Evolutionary conservation across 257 asterid genomes (phyloP).

Genomic region (Nicotiana paniculata): DNA sequence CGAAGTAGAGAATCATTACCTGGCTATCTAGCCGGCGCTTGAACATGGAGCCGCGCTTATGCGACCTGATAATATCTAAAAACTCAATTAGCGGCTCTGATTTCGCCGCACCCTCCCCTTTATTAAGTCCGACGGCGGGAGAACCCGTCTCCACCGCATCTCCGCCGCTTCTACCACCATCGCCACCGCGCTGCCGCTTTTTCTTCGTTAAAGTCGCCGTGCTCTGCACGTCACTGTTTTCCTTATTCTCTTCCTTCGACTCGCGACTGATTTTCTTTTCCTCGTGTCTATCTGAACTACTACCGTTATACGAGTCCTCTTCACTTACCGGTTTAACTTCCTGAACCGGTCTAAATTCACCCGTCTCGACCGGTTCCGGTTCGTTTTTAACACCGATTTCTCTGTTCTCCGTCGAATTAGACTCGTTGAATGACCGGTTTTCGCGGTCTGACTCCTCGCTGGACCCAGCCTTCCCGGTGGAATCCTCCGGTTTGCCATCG

Average conservation of each 20-base stretch:
- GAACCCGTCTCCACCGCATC: constrained; percentile 1
- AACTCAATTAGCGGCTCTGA: constrained; percentile 28
- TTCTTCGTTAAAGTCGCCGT: constrained; percentile 20
- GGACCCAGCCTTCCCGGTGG: constrained; percentile 15
- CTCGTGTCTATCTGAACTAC: constrained; percentile 30
- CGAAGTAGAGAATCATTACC: constrained; percentile 32
- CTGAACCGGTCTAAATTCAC: constrained; percentile 18
- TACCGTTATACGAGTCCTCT: constrained; percentile 33
- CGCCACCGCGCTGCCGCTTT: constrained; percentile 1
- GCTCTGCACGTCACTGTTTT: constrained; percentile 36
- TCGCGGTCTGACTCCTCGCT: constrained; percentile 14
- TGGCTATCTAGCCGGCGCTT: constrained; percentile 39
- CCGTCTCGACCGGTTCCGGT: constrained; percentile 18
- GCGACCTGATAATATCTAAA: constrained; percentile 31
- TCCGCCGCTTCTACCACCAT: constrained; percentile 12
- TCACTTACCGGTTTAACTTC: constrained; percentile 13
- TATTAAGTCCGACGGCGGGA: constrained; percentile 8
- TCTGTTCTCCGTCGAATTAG: constrained; percentile 33
- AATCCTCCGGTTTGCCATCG: constrained; percentile 13
- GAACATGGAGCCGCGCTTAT: constrained; percentile 29
- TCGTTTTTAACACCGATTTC: constrained; percentile 1
- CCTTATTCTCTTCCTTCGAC: constrained; percentile 25
- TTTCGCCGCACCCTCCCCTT: constrained; percentile 18
- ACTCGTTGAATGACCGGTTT: constrained; percentile 37
- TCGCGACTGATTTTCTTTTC: constrained; percentile 6